Base-by-base conservation (phyloP, 495 filamentous ascomycete genomes). In the Achaetomiella virescens region DNA sequence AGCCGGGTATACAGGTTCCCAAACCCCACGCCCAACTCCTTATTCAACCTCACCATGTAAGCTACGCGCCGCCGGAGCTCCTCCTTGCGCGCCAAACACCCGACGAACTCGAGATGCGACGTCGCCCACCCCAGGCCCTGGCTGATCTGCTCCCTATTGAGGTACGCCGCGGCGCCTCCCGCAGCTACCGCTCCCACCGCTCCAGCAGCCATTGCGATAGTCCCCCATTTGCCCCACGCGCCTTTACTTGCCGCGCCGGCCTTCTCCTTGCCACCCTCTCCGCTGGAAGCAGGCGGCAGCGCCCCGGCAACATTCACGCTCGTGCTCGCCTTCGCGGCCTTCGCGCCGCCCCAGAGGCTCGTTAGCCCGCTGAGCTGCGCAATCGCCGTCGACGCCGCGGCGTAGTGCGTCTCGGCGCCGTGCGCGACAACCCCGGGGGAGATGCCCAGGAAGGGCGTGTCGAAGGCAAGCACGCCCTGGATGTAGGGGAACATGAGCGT, bases 71-170 rank as follows among this genome's bases (percentile, higher is more conserved):
- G 76, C 41, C 82, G 80, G 31, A 97, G 70, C 59, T 96, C 91
- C 51, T 88, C 82, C 9, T 79, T 80, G 21, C 89, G 83, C 55
- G 86, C 84, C 3, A 98, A 78, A 64, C 88, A 92, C 1, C 91
- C 91, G 2, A 97, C 86, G 61, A 98, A 98, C 66, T 91, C 90
- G n/a, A 98, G 83, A 72, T 98, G 95, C 15, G 87, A 90, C 10
- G 85, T 83, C 15, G 88, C 88, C 91, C 91, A 98, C 35, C 68
- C 74, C 72, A 83, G 84, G 0, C 88, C 84, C 20, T 83, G 75
- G 0, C 76, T 80, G 35, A 98, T 77, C 36, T 88, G 82, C 10
- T 95, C 87, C 15, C 88, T 79, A 61, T 91, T 89, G 37, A 89
- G 68, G 69, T 96, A 97, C 14, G 91, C 85, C 1, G 89, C 91